Evolutionary conservation across 768 basidiomycete species (phyloP), one percentile per base, ranked within the genome.

Genomic region (Trametes punicea): DNA sequence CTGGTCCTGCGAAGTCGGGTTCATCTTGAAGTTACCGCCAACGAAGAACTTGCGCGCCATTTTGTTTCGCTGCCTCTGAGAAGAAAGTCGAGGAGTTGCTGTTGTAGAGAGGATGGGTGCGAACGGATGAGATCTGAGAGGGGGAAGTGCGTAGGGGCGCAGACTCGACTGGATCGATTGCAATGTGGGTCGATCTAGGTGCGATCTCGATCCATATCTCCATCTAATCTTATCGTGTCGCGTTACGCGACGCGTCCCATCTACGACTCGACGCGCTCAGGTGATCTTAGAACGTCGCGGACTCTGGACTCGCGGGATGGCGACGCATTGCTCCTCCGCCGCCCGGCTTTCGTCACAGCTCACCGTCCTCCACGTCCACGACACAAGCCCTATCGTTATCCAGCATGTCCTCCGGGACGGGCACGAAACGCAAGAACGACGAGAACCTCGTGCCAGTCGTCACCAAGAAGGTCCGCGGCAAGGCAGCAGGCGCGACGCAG

Each of bases 1-100:
- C 63, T 83, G 79, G 61, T 79, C 78, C 61, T 77, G 77, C 33
- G 85, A 81, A 56, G 77, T 76, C 26, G 90, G 90, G 77, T 98
- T 96, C 87, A 98, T 87, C 80, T 98, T 99, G 84, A 96, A 98
- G 82, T 98, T 98, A 27, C 94, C 92, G 60, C 96, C 96, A 65
- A 91, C 93, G 69, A 97, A 95, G 77, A 95, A 96, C 71, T 83
- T 77, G 68, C 93, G 91, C 59, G 86, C 56, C 90, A 89, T 88
- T 16, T 46, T 53, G 50, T 45, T 20, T 41, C 26, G 10, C 4
- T 45, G 39, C 41, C 5, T 41, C 16, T 48, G 20, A 9, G 34
- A 25, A 21, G 11, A 25, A 44, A 34, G 8, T 39, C 23, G 15
- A 3, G 42, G 21, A 13, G 13, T 36, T 5, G 34, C n/a, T 5